A percentile compares a stretch with the other conserved stretches of the same genome.
phyloP scores from a whole-genome alignment of 768 basidiomycete species.

The Pleurotus eryngii region DNA sequence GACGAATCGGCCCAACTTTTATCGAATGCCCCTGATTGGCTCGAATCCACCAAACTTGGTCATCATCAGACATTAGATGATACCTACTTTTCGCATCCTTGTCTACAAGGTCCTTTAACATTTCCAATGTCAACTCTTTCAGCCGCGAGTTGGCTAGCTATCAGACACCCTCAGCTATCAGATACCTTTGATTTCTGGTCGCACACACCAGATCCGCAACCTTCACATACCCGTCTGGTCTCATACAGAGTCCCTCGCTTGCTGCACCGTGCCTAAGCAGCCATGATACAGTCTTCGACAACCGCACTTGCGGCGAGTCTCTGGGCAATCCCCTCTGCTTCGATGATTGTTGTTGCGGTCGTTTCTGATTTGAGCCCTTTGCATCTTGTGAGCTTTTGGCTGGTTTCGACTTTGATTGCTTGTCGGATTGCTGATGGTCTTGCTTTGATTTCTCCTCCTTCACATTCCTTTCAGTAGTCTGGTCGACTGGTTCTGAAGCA shows the following conservation, averaged over 20 bases:
- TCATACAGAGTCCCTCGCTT: conserved; percentile 69
- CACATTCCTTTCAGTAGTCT: no score
- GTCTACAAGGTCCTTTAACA: conserved; percentile 61
- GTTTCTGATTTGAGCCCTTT: neutral
- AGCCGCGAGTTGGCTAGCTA: conserved; percentile 74
- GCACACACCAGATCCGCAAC: conserved; percentile 77
- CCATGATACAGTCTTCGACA: conserved; percentile 89
- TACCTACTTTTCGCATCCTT: conserved; percentile 67
- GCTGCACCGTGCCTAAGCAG: conserved; percentile 88
- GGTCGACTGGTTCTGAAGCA: no score
- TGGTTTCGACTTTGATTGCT: neutral
- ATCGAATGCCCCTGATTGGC: conserved; percentile 92
- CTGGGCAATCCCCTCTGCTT: conserved; percentile 58
- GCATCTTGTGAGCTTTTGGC: neutral
- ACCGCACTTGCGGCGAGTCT: conserved; percentile 64
- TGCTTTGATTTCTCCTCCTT: no score
- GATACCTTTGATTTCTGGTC: neutral
- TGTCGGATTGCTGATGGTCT: neutral
- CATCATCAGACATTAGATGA: conserved; percentile 49
- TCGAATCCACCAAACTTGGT: conserved; percentile 72
- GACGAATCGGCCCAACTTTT: conserved; percentile 41
- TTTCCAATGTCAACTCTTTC: conserved; percentile 49
- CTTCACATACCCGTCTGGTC: conserved; percentile 81
- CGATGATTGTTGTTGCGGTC: conserved; percentile 12
- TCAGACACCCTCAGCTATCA: neutral